These are phyloP conservation scores for Paecilomyces sp. DNA, from an alignment of 2,329 filamentous ascomycete genomes.

Conservation along the genomic window DNA sequence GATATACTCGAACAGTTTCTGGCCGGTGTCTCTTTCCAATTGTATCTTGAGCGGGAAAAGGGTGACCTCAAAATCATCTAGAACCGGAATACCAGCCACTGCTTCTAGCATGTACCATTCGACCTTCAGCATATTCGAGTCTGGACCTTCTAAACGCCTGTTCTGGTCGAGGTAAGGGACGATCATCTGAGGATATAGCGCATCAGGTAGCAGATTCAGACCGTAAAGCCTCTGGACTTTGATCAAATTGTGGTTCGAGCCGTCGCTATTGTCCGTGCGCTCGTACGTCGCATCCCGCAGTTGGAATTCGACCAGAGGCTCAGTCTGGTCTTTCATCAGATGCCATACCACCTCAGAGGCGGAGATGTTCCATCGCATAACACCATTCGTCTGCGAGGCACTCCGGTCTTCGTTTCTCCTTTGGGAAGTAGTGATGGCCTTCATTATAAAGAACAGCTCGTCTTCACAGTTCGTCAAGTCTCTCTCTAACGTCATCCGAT, in stretches of 20 bases:
- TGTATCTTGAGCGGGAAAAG: constrained; percentile 91
- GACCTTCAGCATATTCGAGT: constrained; percentile 80
- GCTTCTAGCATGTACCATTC: constrained; percentile 99
- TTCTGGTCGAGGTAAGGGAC: constrained; percentile 73
- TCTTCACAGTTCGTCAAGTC: constrained; percentile 88
- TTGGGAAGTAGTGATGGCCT: constrained; percentile 95
- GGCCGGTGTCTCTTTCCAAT: constrained; percentile 84
- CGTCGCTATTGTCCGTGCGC: constrained; percentile 92
- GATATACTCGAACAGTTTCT: constrained; percentile 92
- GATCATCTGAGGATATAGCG: constrained; percentile 94
- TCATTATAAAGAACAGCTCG: constrained; percentile 99
- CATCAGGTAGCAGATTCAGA: constrained; percentile 81
- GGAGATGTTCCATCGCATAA: constrained; percentile 89
- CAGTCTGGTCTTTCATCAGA: constrained; percentile 75
- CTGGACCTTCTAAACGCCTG: constrained; percentile 46
- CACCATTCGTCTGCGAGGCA: constrained; percentile 64
- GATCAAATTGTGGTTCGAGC: constrained; percentile 88
- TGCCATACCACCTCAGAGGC: constrained; percentile 97
- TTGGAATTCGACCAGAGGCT: constrained; percentile 88
- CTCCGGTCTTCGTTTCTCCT: constrained; percentile 68
- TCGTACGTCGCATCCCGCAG: constrained; percentile 87
- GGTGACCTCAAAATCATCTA: constrained; percentile 94
- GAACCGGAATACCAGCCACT: constrained; percentile 92
- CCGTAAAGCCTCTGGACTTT: constrained; percentile 83
- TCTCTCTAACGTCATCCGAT: constrained; percentile 78